These are phyloP conservation scores for Forsythia viridissima DNA, from an alignment of 257 asterid genomes.

Conservation along the genomic window DNA sequence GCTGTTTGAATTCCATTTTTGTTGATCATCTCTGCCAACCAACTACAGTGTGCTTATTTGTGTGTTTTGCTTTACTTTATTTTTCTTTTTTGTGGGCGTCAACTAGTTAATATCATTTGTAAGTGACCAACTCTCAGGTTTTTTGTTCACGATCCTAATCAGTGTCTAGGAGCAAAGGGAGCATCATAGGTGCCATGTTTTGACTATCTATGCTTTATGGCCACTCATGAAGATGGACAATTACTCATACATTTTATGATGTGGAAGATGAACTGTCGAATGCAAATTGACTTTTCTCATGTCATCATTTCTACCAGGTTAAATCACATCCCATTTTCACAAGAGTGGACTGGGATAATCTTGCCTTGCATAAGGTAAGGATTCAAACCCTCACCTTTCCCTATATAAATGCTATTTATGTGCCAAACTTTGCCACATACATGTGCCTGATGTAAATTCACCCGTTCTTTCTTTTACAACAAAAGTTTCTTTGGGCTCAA, in stretches of 20 bases:
- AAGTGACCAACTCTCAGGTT: too few species aligned
- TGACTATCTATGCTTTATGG: neutral
- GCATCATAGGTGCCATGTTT: too few species aligned
- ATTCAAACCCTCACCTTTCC: neutral
- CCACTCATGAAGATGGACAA: conserved; percentile 1
- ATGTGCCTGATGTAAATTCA: conserved; percentile 8
- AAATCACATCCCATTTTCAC: conserved; percentile 79
- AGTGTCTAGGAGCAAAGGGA: too few species aligned
- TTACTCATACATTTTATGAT: conserved; percentile 13
- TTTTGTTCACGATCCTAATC: too few species aligned
- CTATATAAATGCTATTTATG: too few species aligned
- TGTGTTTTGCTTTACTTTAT: too few species aligned
- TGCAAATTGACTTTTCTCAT: conserved; percentile 16
- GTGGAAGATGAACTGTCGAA: conserved; percentile 19
- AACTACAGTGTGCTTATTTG: too few species aligned
- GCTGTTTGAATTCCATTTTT: too few species aligned
- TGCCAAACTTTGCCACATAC: conserved; percentile 6
- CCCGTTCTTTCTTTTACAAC: neutral
- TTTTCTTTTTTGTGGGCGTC: too few species aligned
- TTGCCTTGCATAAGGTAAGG: conserved; percentile 74
- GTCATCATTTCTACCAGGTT: conserved; percentile 51
- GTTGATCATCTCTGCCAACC: too few species aligned
- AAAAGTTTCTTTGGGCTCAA: neutral
- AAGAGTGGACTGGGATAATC: conserved; percentile 96
- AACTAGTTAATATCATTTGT: too few species aligned